Conservation (phyloP, 495 filamentous ascomycete genomes). For the Tuber magnatum region DNA sequence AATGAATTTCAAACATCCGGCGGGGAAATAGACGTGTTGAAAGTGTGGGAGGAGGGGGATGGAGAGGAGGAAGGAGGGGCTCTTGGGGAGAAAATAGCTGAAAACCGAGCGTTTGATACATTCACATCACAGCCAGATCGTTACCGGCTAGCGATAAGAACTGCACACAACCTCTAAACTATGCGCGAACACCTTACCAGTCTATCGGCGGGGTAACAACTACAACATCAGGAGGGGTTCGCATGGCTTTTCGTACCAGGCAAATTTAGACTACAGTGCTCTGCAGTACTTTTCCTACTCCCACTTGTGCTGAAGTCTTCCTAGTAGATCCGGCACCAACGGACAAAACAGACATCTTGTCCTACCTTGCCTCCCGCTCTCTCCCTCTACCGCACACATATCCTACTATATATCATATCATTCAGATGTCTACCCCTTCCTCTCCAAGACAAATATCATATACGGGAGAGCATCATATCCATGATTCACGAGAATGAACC, state of each 20-base stretch:
- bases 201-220: constrained; percentile 1
- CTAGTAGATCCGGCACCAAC: constrained; percentile 1
- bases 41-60: background rate
- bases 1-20: constrained; percentile 27
- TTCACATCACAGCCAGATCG: constrained; percentile 26
- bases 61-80: background rate
- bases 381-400: background rate
- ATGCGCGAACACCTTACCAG: constrained; percentile 18
- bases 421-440: background rate
- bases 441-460: background rate
- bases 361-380: background rate
- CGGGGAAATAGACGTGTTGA: constrained; percentile 22
- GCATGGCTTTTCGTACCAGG: background rate
- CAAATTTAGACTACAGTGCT: background rate
- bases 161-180: constrained; percentile 34
- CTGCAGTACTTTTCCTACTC: background rate
- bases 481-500: constrained; percentile 2
- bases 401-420: constrained; percentile 1
- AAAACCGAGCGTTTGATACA: constrained; percentile 24
- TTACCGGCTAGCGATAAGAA: constrained; percentile 32
- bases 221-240: background rate
- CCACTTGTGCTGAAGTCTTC: background rate
- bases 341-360: background rate
- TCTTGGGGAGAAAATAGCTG: background rate
- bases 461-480: background rate